Evolutionary conservation across 2,329 filamentous ascomycete genomes (phyloP), one percentile per base, ranked within the genome.

Genomic region (Huntiella omanensis): DNA sequence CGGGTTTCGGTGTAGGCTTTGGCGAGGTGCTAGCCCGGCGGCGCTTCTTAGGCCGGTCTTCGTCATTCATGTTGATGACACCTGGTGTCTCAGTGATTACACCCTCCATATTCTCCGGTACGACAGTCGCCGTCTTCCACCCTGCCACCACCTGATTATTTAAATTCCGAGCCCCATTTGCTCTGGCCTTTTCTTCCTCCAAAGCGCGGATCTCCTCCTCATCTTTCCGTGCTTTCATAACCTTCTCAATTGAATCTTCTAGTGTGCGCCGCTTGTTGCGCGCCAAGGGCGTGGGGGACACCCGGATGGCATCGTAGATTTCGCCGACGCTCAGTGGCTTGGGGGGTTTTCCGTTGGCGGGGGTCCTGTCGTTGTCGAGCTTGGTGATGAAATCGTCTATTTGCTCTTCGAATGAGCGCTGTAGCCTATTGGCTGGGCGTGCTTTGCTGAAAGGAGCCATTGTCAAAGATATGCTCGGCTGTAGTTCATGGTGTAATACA

Each of bases 211-310:
- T 48, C 22, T 63, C 59, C 8, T 55, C 58, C 53, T 57, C 69
- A 53, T 83, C 75, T 52, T 77, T 80, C 4, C 88, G 66, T 13
- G 85, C 75, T 5, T 78, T 73, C 12, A 95, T 64, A 0, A 87
- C 84, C 5, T 84, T 70, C 51, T 93, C 85, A 52, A 96, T 84
- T 33, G 82, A 80, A 52, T 91, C 83, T 59, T 94, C 83, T 1
- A 96, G 64, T 0, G 80, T 68, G 50, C 77, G 79, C 60, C 91
- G 93, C 35, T 84, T 85, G 53, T 82, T 77, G 16, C 91, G 70
- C 52, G 83, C 84, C 16, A 96, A 63, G 54, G 81, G 86, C 0
- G 86, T 93, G 59, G 95, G 95, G 11, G 86, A 94, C 43, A 68
- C 65, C 54, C 86, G 83, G 51, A 96, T 85, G 49, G 73, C 75